Percentiles rank a stretch among this genome's conserved stretches.
These are phyloP conservation scores for Alnus glutinosa DNA, from an alignment of 306 rosid genomes.

Conservation along the genomic window DNA sequence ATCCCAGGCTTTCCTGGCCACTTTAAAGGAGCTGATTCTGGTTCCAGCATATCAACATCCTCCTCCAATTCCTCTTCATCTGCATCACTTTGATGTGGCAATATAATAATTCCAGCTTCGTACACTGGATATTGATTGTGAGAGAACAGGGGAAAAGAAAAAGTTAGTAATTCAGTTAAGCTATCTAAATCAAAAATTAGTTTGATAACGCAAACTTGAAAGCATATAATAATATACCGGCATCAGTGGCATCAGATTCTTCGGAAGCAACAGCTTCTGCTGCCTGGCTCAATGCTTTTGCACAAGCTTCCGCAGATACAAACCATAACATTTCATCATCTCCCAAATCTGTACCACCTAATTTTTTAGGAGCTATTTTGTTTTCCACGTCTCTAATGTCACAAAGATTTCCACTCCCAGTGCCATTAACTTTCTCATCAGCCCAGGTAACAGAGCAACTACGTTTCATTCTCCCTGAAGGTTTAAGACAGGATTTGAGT, in stretches of 20 bases:
- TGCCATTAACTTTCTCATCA: constrained; percentile 48
- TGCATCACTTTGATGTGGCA: constrained; percentile 45
- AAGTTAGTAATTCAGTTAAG: neutral
- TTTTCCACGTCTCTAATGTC: constrained; percentile 49
- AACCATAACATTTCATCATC: constrained; percentile 39
- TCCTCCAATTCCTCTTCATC: constrained; percentile 41
- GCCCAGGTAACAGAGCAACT: constrained; percentile 89
- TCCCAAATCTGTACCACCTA: constrained; percentile 16
- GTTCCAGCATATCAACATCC: constrained; percentile 45
- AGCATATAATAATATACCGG: constrained; percentile 53
- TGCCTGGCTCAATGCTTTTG: constrained; percentile 68
- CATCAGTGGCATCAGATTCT: constrained; percentile 51
- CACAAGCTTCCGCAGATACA: constrained; percentile 87
- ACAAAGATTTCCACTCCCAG: constrained; percentile 48
- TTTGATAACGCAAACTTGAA: constrained; percentile 3
- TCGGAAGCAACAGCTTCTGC: constrained; percentile 73
- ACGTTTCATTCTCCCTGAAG: constrained; percentile 51
- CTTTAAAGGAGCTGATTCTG: constrained; percentile 50
- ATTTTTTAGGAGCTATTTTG: constrained; percentile 22
- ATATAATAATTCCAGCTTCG: constrained; percentile 74
- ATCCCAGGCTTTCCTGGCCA: constrained; percentile 68
- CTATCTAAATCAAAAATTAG: constrained; percentile 25
- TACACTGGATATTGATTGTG: constrained; percentile 51
- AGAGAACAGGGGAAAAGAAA: constrained; percentile 17
- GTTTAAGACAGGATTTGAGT: constrained; percentile 69